Base-by-base conservation (phyloP, 495 filamentous ascomycete genomes). In the Thermothielavioides terrestris region DNA sequence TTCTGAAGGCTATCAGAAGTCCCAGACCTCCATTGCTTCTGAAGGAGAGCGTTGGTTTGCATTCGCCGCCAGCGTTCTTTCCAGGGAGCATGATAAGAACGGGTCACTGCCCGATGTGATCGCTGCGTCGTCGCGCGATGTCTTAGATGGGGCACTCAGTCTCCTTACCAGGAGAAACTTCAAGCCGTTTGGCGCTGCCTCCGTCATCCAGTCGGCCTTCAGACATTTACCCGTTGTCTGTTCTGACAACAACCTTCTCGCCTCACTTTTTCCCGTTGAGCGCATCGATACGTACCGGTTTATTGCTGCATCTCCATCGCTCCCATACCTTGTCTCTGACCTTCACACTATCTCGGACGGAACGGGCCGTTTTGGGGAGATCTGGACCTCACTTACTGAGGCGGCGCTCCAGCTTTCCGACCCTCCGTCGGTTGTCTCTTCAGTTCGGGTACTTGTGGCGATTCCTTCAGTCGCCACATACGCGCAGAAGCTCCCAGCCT, bases 141-240 rank as follows among this genome's bases (percentile, higher is more conserved):
- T 76, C 12, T 39, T 76, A 15, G 42, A 56, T 7, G 64, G 64
- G 3, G 52, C 65, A 4, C 49, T 67, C 6, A 54, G 63, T 6
- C 37, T 70, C 9, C 58, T 75, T 3, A 48, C 53, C 34, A 68
- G 68, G 22, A 72, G 85, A 40, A 86, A 89, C 53, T 88, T 87
- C 37, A 92, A 92, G 58, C 85, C 88, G 0, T 94, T 86, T 56
- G 86, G 84, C 12, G 84, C 84, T 12, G 86, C 89, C 17, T 77
- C 77, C 5, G 72, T 81, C 3, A 59, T 92, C 3, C 62, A 68
- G 43, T 68, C 70, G 0, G 73, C 68, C 10, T 62, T 72, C 21
- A 58, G 62, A 22, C 55, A 62, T 17, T 61, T 59, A 6, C 64
- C 42, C 45, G 56, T 10, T 31, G 51, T 48, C 35, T 72, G 21